Base-by-base conservation (phyloP, 2,329 filamentous ascomycete genomes). In the Colletotrichum karsti region DNA sequence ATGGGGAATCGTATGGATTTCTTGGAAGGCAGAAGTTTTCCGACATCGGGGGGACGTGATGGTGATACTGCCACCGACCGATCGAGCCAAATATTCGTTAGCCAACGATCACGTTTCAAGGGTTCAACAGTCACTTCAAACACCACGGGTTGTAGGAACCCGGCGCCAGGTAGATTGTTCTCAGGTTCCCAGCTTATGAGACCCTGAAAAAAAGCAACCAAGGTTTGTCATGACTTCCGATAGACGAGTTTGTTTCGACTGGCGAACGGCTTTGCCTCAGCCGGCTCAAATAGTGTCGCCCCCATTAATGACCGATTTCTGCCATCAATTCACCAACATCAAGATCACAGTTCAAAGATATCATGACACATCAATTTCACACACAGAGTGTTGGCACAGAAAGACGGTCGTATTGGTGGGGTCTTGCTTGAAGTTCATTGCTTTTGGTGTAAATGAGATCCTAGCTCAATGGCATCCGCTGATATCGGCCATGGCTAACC, bases 401-500 rank as follows among this genome's bases (percentile, higher is more conserved):
- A 65, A n/a, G 24, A 22, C 44, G 60, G 64, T 67, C 60, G 60
- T 64, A 67, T 67, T 67, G 60, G 44, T 57, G 60, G 64, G 64
- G 60, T 67, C 62, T 67, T 67, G 62, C 54, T 60, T 55, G 44
- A 66, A 69, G 61, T 69, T 69, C 75, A 79, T 79, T 79, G 73
- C 74, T 74, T 76, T 72, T 69, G 75, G 75, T 75, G 74, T 72
- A 70, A 76, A 73, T 73, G 69, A 72, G 74, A 77, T 74, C 74
- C 71, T 74, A 78, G 74, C 73, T 69, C 72, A 70, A 74, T 70
- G 72, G 75, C 74, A 73, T 66, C 57, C 65, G 69, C 59, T 76
- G 77, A 74, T 76, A 77, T 80, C 75, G 74, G 74, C 79, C 77
- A 79, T 74, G 73, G 74, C 77, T 76, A 74, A 53, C 64, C 51